These are phyloP conservation scores for Verticillium nonalfalfae DNA, from an alignment of 2,329 filamentous ascomycete species.

Conservation along the genomic window DNA sequence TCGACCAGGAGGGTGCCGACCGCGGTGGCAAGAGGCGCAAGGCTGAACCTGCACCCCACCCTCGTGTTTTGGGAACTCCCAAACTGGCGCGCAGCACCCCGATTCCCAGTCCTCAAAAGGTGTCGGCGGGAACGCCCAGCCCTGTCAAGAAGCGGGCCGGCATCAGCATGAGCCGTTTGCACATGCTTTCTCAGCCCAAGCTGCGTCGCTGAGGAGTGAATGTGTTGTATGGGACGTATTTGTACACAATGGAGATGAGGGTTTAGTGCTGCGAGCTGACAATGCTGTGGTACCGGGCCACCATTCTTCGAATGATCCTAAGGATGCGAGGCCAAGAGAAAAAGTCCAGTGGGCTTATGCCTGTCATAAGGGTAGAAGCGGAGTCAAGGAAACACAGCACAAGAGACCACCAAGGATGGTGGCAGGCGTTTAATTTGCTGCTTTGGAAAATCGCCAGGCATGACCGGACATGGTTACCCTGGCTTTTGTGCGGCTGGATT, in stretches of 20 bases:
- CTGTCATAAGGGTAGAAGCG: not conserved
- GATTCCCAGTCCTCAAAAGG: slow-evolving; percentile 25
- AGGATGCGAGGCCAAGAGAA: not conserved
- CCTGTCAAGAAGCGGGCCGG: slow-evolving; percentile 46
- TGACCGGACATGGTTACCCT: not conserved
- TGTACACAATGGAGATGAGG: not conserved
- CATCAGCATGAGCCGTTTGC: slow-evolving; percentile 52
- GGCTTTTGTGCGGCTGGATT: not conserved
- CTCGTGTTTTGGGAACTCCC: not conserved
- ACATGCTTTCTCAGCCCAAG: slow-evolving; percentile 57
- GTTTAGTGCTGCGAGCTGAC: not conserved
- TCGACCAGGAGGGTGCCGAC: slow-evolving; percentile 50
- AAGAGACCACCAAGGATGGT: not conserved
- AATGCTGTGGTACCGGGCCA: not conserved
- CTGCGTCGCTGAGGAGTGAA: slow-evolving; percentile 34
- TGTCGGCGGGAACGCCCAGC: slow-evolving; percentile 23
- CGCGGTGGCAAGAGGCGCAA: slow-evolving; percentile 53
- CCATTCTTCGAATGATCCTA: not conserved
- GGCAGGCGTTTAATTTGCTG: not conserved
- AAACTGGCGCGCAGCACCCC: slow-evolving; percentile 23
- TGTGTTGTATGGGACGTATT: not conserved
- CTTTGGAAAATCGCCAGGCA: not conserved
- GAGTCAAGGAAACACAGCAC: not conserved
- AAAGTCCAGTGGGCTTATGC: not conserved
- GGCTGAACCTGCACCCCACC: slow-evolving; percentile 16